Evolutionary conservation across 1,284 basidiomycete species (phyloP).

Genomic region (Puccinia hordei): DNA sequence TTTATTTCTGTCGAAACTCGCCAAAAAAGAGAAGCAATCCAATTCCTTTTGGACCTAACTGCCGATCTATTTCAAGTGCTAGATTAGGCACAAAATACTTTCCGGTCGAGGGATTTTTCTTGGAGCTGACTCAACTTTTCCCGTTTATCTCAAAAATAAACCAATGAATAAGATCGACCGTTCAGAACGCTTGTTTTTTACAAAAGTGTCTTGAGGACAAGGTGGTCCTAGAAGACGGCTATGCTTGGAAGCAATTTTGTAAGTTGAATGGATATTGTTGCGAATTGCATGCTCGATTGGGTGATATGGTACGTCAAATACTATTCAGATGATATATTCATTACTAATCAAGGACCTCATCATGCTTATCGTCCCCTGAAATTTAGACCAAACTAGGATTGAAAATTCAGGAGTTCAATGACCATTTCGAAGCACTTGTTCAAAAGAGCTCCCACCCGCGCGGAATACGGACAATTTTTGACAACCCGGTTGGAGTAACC

Average conservation of each 20-base stretch:
- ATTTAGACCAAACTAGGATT: conserved; percentile 1
- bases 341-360: not conserved
- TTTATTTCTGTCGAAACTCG: not conserved
- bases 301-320: conserved; percentile 22
- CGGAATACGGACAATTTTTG: conserved; percentile 6
- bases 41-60: not conserved
- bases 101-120: too few relatives aligned
- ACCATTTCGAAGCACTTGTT: conserved; percentile 26
- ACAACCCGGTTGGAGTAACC: conserved; percentile 25
- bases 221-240: conserved; percentile 25
- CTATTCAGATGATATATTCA: not conserved
- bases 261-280: not conserved
- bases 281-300: not conserved
- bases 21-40: not conserved
- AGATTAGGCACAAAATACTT: too few relatives aligned
- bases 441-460: not conserved
- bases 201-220: conserved; percentile 22
- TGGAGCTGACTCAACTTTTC: not conserved
- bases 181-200: conserved; percentile 26
- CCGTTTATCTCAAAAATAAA: not conserved
- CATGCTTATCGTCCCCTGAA: not conserved
- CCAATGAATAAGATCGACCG: conserved; percentile 25
- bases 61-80: not conserved
- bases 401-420: conserved; percentile 13
- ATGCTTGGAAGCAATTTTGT: conserved; percentile 41